Conservation (phyloP, 495 filamentous ascomycete species). For the Neurospora discreta region DNA sequence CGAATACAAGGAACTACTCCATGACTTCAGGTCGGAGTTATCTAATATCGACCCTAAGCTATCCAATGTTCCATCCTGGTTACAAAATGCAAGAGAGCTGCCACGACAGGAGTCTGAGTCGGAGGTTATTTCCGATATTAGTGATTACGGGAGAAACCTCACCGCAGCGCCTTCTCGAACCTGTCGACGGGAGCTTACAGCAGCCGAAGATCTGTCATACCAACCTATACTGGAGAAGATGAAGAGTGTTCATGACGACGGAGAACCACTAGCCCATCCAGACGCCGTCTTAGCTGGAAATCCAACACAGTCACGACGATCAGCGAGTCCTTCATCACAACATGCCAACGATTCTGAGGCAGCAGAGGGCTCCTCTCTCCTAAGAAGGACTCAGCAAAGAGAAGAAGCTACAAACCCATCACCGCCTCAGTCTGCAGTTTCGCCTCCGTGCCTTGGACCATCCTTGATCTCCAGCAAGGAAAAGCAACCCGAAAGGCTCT, state of each 20-base stretch:
- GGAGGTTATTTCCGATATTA: slow-evolving; percentile 35
- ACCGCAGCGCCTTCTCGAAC: not conserved
- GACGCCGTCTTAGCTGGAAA: not conserved
- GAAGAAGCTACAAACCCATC: not conserved
- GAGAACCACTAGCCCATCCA: not conserved
- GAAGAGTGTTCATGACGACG: not conserved
- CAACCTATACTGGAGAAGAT: not conserved
- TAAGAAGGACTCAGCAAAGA: not conserved
- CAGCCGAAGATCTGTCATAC: not conserved
- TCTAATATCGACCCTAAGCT: slow-evolving; percentile 11
- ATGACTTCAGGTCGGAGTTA: slow-evolving; percentile 31
- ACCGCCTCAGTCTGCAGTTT: not conserved
- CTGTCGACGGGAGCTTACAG: not conserved
- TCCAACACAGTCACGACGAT: not conserved
- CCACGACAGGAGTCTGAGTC: slow-evolving; percentile 4
- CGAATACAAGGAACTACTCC: slow-evolving; percentile 35
- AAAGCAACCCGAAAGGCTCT: not conserved
- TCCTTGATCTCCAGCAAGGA: not conserved
- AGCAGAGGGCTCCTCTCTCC: not conserved
- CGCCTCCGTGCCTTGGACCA: not conserved
- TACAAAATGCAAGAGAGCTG: slow-evolving; percentile 13
- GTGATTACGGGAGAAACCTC: slow-evolving; percentile 30
- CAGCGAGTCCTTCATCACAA: not conserved
- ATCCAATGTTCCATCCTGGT: slow-evolving; percentile 9
- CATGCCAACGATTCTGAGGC: not conserved